These are phyloP conservation scores for Lyophyllum shimeji DNA, from an alignment of 768 basidiomycete genomes.

Conservation along the genomic window DNA sequence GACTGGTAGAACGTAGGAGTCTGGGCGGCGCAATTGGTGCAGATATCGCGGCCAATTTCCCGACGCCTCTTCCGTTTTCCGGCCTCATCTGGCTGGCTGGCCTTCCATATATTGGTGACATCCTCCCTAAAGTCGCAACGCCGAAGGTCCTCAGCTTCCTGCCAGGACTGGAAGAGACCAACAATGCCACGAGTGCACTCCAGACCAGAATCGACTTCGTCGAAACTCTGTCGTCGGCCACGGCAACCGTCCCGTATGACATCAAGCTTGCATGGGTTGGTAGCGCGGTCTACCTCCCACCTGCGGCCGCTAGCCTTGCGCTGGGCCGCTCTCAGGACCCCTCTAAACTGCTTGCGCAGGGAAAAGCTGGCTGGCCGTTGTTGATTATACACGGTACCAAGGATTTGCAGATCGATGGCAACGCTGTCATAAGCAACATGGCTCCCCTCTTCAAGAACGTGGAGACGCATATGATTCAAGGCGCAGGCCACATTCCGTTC, in stretches of 20 bases:
- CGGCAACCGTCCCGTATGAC: conserved; percentile 22
- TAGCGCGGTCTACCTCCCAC: conserved; percentile 16
- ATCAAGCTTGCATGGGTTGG: conserved; percentile 25
- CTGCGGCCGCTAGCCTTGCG: conserved; percentile 19
- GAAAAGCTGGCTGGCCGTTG: conserved; percentile 26
- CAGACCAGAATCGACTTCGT: conserved; percentile 24
- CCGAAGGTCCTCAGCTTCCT: conserved; percentile 18
- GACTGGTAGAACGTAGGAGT: not conserved
- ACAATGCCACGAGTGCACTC: conserved; percentile 18
- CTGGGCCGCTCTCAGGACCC: conserved; percentile 25
- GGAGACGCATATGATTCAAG: conserved; percentile 26
- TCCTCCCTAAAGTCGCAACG: conserved; percentile 21
- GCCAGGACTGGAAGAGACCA: conserved; percentile 22
- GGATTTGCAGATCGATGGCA: conserved; percentile 25
- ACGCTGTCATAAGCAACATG: conserved; percentile 25
- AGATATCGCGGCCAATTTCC: conserved; percentile 26
- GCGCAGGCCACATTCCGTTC: conserved; percentile 30
- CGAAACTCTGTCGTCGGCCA: conserved; percentile 24
- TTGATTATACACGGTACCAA: conserved; percentile 23
- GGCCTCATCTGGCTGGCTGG: conserved; percentile 27
- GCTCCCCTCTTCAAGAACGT: conserved; percentile 31
- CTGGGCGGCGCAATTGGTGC: conserved; percentile 24
- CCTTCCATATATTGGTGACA: conserved; percentile 23
- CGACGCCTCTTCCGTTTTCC: conserved; percentile 23
- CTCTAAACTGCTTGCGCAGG: conserved; percentile 23